Percentiles rank a stretch among this genome's conserved stretches.
Evolutionary conservation across 257 asterid species (phyloP).

Genomic region (Petrea volubilis): DNA sequence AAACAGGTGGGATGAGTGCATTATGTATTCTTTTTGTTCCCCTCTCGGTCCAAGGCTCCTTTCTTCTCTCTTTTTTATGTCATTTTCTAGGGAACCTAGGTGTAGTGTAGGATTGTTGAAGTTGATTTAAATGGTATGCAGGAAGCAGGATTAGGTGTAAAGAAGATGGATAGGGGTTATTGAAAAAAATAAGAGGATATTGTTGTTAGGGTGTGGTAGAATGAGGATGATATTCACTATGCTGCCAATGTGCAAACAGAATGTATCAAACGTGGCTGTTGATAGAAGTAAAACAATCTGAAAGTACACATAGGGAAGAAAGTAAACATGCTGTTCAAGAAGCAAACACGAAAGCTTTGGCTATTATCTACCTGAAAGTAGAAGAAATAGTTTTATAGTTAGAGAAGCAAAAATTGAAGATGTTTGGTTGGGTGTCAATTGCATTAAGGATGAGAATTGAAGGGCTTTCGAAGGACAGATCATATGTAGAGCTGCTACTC

Average conservation of each 20-base stretch:
- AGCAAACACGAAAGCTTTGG: neutral
- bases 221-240: neutral
- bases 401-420: neutral
- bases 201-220: neutral
- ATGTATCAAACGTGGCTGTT: neutral
- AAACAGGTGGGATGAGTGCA: conserved; percentile 56
- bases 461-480: neutral
- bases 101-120: neutral
- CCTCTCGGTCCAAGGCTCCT: neutral
- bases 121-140: neutral
- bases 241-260: conserved; percentile 1
- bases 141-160: neutral
- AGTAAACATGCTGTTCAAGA: neutral
- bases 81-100: neutral
- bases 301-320: neutral
- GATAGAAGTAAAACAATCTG: neutral
- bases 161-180: neutral
- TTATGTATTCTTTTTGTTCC: neutral
- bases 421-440: neutral
- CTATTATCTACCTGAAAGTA: neutral
- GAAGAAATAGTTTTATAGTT: neutral
- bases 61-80: neutral
- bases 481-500: neutral
- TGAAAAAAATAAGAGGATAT: neutral
- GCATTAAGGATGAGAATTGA: conserved; percentile 7